Conservation (phyloP, 805 yeast species). For the Ogataea siamensis region DNA sequence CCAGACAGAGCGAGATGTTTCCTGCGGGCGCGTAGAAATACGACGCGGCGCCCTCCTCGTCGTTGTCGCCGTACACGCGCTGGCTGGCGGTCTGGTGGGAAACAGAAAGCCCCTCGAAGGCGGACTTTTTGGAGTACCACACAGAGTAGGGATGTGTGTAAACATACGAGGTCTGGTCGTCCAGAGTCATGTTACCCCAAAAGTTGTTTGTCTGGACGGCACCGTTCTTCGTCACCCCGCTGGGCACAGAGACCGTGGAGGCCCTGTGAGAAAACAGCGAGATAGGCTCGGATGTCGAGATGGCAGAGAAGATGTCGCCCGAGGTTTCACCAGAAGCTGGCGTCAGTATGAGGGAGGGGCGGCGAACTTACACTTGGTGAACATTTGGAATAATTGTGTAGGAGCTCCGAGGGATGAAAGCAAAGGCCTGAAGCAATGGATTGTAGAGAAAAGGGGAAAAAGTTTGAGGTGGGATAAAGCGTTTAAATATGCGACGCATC, state of each 20-base stretch:
- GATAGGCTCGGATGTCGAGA: constrained; percentile 45
- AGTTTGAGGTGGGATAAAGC: constrained; percentile 1
- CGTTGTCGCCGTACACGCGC: constrained; percentile 61
- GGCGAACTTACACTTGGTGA: constrained; percentile 7
- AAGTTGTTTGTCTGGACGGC: constrained; percentile 71
- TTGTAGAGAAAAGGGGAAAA: constrained; percentile 5
- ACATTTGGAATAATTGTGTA: constrained; percentile 2
- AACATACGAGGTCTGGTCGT: constrained; percentile 59
- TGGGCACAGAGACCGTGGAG: constrained; percentile 26
- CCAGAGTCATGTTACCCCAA: constrained; percentile 66
- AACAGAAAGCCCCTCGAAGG: constrained; percentile 56
- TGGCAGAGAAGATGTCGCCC: constrained; percentile 42
- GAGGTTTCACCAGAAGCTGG: constrained; percentile 24
- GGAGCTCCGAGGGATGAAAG: constrained; percentile 3
- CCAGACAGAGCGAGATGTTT: constrained; percentile 52
- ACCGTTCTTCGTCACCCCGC: constrained; percentile 21
- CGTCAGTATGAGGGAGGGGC: too few relatives aligned
- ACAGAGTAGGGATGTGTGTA: constrained; percentile 78
- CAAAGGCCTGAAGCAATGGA: constrained; percentile 10
- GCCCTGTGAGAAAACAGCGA: constrained; percentile 36
- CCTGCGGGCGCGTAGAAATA: constrained; percentile 63
- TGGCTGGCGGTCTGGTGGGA: constrained; percentile 59
- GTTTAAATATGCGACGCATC: constrained; percentile 6
- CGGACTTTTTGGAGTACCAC: constrained; percentile 52
- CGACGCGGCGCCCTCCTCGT: constrained; percentile 39